Evolutionary conservation across 73 alveolate species (phyloP).

Genomic region (Symbiodinium pilosum): DNA sequence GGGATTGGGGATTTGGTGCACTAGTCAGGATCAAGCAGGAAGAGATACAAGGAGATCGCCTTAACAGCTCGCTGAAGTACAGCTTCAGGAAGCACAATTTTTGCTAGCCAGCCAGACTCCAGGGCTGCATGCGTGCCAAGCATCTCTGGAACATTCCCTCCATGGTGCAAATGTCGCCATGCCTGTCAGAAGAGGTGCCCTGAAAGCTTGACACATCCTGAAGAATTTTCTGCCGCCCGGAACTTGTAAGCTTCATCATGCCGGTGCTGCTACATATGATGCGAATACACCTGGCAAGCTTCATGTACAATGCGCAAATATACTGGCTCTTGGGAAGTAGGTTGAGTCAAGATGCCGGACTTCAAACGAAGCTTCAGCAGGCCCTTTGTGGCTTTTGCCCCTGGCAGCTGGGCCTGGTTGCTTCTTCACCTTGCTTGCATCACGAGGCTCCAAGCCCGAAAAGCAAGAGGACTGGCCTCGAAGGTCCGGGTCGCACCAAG

Average conservation of each 20-base stretch:
- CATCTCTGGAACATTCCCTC: slow-evolving; percentile 70
- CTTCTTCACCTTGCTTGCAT: slow-evolving; percentile 54
- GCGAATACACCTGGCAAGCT: background rate
- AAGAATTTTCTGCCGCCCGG: too few species aligned
- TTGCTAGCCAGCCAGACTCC: background rate
- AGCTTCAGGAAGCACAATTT: background rate
- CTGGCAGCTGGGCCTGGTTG: slow-evolving; percentile 24
- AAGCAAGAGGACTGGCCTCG: slow-evolving; percentile 4
- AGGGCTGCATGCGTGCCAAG: background rate
- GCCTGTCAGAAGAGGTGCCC: too few species aligned
- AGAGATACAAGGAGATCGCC: too few species aligned
- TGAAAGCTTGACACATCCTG: too few species aligned
- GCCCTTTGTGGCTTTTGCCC: slow-evolving; percentile 70
- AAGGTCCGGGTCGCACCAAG: slow-evolving; percentile 76
- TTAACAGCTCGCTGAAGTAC: too few species aligned
- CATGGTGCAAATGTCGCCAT: slow-evolving; percentile 87
- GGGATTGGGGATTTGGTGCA: background rate
- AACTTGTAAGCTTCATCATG: background rate
- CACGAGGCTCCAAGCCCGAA: background rate
- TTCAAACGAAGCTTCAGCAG: slow-evolving; percentile 77
- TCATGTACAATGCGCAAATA: too few species aligned
- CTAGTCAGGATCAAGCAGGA: too few species aligned
- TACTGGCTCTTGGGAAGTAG: too few species aligned
- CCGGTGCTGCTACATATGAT: background rate
- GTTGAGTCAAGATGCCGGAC: background rate